Evolutionary conservation across 1,284 basidiomycete species (phyloP).

Genomic region (Trametes pubescens): DNA sequence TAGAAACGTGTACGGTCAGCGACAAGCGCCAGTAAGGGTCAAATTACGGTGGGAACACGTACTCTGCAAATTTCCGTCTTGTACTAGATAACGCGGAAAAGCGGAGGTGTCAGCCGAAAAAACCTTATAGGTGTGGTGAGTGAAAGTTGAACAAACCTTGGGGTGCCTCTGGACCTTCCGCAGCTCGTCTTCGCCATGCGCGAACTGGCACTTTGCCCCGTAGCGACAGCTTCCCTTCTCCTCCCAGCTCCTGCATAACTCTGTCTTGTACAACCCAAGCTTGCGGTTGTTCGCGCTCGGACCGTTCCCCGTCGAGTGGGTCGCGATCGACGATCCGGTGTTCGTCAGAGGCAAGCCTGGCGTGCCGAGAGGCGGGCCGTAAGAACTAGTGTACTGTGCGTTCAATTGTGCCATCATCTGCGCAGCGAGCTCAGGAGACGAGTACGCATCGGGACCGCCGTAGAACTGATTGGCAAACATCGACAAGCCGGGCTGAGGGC

Average conservation of each 20-base stretch:
- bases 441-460: slow-evolving; percentile 61
- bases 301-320: slow-evolving; percentile 52
- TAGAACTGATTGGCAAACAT: slow-evolving; percentile 78
- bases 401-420: slow-evolving; percentile 60
- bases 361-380: slow-evolving; percentile 50
- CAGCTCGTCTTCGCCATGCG: slow-evolving; percentile 89
- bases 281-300: slow-evolving; percentile 91
- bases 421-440: slow-evolving; percentile 57
- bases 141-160: slow-evolving; percentile 61
- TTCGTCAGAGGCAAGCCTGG: slow-evolving; percentile 34
- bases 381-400: slow-evolving; percentile 62
- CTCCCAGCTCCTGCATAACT: slow-evolving; percentile 92
- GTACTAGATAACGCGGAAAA: slow-evolving; percentile 58
- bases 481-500: slow-evolving; percentile 55
- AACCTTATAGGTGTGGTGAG: slow-evolving; percentile 10
- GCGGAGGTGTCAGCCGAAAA: slow-evolving; percentile 20
- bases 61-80: slow-evolving; percentile 93
- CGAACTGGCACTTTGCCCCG: slow-evolving; percentile 88
- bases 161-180: slow-evolving; percentile 84
- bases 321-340: slow-evolving; percentile 40
- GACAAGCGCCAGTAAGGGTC: slow-evolving; percentile 19
- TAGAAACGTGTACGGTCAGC: slow-evolving; percentile 42
- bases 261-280: slow-evolving; percentile 90
- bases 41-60: slow-evolving; percentile 40
- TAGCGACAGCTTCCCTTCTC: slow-evolving; percentile 92